Base-by-base conservation (phyloP, 1,284 basidiomycete genomes). In the Rhodotorula sp. region DNA sequence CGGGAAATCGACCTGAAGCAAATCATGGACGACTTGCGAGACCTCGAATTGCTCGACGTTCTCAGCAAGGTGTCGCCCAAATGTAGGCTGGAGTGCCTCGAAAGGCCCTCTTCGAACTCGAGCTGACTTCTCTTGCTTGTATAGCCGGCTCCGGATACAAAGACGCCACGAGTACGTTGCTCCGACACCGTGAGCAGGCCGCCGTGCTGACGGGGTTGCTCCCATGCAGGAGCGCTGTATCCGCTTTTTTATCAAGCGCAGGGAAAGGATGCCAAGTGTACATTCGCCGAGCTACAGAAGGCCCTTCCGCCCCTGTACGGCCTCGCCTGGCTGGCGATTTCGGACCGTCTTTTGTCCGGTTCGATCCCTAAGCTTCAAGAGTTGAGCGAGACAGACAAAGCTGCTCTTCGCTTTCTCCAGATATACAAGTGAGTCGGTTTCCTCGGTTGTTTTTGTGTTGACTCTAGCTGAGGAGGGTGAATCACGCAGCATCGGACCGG, bases 121-220 rank as follows among this genome's bases (percentile, higher is more conserved):
- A 2, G 45, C 16, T n/a, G 28, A 3, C 15, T 31, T 0, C 14
- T 43, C 31, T 21, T 8, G 10, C 23, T 21, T 2, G 43, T 26
- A 21, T 49, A 74, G 72, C 68, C 6, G 73, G 63, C 8, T 62
- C 47, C 38, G 71, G 74, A 10, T 75, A 54, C 67, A 75, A 75
- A 48, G 74, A 73, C 31, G 74, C 74, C 2, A 58, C 55, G 5
- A 64, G 74, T 48, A 8, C 38, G 62, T 47, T 5, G 2, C 8
- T 19, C 2, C 34, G 14, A n/a, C 19, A 3, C 15, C 3, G 19
- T 48, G 5, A 15, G 4, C n/a, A 12, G 5, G 5, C 1, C 7
- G 14, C 10, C 15, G 14, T 8, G 15, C 26, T 48, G 5, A 48
- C 62, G 14, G 2, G 7, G 7, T 23, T 43, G 16, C n/a, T 7